phyloP scores from a whole-genome alignment of 352 stramenopile species.

The Pythium sp. region DNA sequence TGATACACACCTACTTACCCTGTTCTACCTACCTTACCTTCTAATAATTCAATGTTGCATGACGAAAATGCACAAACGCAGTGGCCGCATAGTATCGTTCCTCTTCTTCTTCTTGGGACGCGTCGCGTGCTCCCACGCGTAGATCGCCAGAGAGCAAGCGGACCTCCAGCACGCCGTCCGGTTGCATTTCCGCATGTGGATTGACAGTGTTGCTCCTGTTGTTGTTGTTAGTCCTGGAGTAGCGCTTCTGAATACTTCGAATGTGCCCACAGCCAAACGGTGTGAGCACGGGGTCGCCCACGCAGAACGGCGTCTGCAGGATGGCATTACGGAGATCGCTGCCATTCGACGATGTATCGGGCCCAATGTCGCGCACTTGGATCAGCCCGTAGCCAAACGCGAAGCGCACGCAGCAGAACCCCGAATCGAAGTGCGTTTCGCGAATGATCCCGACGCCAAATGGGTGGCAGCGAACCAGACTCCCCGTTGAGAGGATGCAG shows the following conservation, averaged over 20 bases:
- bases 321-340: conserved; percentile 22
- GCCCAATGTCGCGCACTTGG: conserved; percentile 43
- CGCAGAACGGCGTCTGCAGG: conserved; percentile 25
- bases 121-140: not conserved
- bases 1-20: not conserved
- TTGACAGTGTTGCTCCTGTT: not conserved
- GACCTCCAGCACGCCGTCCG: conserved; percentile 13
- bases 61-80: conserved; percentile 17
- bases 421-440: conserved; percentile 52
- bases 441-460: conserved; percentile 68
- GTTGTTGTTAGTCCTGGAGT: not conserved
- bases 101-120: not conserved
- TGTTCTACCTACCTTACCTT: not conserved
- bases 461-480: conserved; percentile 41
- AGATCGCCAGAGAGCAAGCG: conserved; percentile 13
- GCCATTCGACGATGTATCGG: conserved; percentile 40
- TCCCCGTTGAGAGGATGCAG: conserved; percentile 43
- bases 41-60: conserved; percentile 20
- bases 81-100: conserved; percentile 6
- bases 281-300: conserved; percentile 65
- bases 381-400: conserved; percentile 58
- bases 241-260: conserved; percentile 25
- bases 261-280: conserved; percentile 63
- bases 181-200: not conserved
- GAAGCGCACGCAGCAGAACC: conserved; percentile 63